Evolutionary conservation across 2,329 filamentous ascomycete species (phyloP).

Genomic region (Colletotrichum sp.): DNA sequence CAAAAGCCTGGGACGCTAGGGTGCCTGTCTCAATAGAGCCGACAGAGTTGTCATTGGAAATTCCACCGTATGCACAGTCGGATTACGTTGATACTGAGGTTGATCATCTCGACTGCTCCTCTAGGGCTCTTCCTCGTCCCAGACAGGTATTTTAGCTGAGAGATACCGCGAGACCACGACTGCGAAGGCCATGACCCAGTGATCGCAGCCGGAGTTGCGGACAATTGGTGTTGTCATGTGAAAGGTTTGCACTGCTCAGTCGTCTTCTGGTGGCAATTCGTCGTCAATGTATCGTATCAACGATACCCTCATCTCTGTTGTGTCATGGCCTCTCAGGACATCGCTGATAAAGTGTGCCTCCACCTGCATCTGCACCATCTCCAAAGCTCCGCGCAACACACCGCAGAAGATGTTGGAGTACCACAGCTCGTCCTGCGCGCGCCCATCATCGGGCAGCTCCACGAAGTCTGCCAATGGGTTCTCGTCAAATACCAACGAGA

Average conservation of each 20-base stretch:
- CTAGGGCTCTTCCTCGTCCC: neutral
- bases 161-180: neutral
- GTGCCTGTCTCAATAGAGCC: neutral
- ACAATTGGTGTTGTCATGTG: neutral
- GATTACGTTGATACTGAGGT: neutral
- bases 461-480: constrained; percentile 98
- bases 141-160: neutral
- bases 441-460: constrained; percentile 92
- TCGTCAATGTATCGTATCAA: constrained; percentile 95
- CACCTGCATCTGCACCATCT: constrained; percentile 99
- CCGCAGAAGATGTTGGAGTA: constrained; percentile 98
- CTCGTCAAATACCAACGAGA: constrained; percentile 95
- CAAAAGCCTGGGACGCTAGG: neutral
- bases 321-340: constrained; percentile 89
- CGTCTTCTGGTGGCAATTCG: constrained; percentile 95
- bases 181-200: neutral
- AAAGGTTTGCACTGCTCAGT: constrained; percentile 56
- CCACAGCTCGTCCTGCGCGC: constrained; percentile 96
- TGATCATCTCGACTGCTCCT: neutral
- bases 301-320: constrained; percentile 95
- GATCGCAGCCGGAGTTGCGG: neutral
- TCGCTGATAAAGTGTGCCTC: constrained; percentile 97
- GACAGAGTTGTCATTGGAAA: neutral
- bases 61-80: neutral
- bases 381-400: constrained; percentile 85